Conservation (phyloP, 1,139 yeast genomes). For the Yarrowia galli region DNA sequence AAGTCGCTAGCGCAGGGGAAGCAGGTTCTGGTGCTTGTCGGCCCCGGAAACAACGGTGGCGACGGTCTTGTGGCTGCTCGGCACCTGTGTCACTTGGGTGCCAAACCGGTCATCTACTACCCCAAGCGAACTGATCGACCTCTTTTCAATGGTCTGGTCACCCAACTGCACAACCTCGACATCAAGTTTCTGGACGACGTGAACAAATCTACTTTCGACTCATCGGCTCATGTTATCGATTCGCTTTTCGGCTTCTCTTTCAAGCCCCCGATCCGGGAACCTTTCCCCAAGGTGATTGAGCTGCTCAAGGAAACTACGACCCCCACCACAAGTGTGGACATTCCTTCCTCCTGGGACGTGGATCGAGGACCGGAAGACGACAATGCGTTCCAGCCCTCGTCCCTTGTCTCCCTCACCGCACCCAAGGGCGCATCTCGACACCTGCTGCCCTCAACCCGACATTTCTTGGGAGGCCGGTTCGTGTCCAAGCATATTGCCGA, state of each 20-base stretch:
- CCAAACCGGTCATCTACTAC: slow-evolving; percentile 65
- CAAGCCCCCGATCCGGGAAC: slow-evolving; percentile 84
- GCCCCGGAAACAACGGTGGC: slow-evolving; percentile 97
- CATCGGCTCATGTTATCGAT: slow-evolving; percentile 67
- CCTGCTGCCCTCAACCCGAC: slow-evolving; percentile 56
- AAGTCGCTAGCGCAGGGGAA: slow-evolving; percentile 57
- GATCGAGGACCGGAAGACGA: slow-evolving; percentile 73
- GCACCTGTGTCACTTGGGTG: slow-evolving; percentile 82
- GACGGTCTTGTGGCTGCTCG: slow-evolving; percentile 97
- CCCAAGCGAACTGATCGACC: slow-evolving; percentile 53
- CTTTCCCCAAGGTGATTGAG: slow-evolving; percentile 68
- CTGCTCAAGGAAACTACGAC: slow-evolving; percentile 54
- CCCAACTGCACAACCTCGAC: slow-evolving; percentile 66
- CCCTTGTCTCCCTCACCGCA: slow-evolving; percentile 84
- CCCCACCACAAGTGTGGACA: slow-evolving; percentile 82
- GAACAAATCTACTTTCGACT: slow-evolving; percentile 43
- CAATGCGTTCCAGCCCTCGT: slow-evolving; percentile 59
- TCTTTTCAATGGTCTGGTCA: slow-evolving; percentile 55
- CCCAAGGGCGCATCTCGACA: slow-evolving; percentile 84
- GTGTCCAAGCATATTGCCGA: slow-evolving; percentile 69
- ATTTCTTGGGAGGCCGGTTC: slow-evolving; percentile 91
- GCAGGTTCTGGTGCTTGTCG: slow-evolving; percentile 74
- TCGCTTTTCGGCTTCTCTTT: slow-evolving; percentile 94
- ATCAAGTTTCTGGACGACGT: slow-evolving; percentile 56
- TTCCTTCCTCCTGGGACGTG: slow-evolving; percentile 98